These are phyloP conservation scores for Penicillium flavigenum DNA, from an alignment of 495 filamentous ascomycete species.

Conservation along the genomic window DNA sequence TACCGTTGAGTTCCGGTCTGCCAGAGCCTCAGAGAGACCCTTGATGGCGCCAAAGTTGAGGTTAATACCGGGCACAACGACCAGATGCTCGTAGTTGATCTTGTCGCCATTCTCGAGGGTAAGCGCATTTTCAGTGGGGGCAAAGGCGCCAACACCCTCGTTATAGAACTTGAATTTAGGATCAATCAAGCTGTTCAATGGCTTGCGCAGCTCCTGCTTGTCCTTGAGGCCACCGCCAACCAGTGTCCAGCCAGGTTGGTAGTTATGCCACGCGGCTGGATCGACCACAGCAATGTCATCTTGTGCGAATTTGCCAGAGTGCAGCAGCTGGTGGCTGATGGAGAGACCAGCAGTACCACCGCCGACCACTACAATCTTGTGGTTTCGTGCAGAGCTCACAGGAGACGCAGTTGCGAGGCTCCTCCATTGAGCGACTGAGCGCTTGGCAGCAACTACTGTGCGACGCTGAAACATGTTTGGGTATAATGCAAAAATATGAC, in stretches of 20 bases:
- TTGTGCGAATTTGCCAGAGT: constrained; percentile 51
- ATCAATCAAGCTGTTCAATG: constrained; percentile 53
- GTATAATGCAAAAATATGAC: not conserved
- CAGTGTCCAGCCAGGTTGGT: constrained; percentile 71
- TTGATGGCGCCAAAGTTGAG: constrained; percentile 56
- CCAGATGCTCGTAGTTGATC: constrained; percentile 61
- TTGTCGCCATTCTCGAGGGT: constrained; percentile 58
- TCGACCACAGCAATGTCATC: constrained; percentile 69
- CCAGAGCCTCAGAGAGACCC: constrained; percentile 60
- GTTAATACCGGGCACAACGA: constrained; percentile 62
- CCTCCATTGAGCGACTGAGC: constrained; percentile 23
- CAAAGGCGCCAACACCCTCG: constrained; percentile 49
- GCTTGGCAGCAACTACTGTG: constrained; percentile 18
- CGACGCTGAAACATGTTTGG: constrained; percentile 25
- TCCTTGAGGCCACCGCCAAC: constrained; percentile 64
- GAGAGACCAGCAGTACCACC: constrained; percentile 61
- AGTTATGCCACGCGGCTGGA: constrained; percentile 63
- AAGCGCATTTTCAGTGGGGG: constrained; percentile 57
- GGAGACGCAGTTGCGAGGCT: constrained; percentile 45
- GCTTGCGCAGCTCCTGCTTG: constrained; percentile 53
- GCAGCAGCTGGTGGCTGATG: constrained; percentile 63
- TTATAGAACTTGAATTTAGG: constrained; percentile 63
- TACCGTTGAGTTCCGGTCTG: constrained; percentile 53
- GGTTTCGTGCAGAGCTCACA: constrained; percentile 40
- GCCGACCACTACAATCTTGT: constrained; percentile 65